Base-by-base conservation (phyloP, 352 stramenopile genomes). In the Pythium volutum region DNA sequence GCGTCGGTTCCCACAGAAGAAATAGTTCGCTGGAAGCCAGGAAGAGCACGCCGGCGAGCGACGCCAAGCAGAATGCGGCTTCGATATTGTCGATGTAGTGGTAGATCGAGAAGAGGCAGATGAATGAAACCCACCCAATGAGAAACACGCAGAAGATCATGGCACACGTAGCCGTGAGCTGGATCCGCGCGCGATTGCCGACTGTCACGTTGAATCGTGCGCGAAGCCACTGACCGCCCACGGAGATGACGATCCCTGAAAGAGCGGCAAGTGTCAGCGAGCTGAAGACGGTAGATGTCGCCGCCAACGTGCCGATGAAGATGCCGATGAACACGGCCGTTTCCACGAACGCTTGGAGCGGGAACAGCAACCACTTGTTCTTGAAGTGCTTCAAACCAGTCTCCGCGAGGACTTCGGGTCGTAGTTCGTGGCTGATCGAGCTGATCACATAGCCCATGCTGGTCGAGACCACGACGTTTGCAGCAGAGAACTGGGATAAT, bases 51-150 rank as follows among this genome's bases (percentile, higher is more conserved):
- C 86, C 86, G 16, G 86, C 77, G 5, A 95, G 70, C 4, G 81
- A 92, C 3, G 86, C 84, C 6, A 95, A 55, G 42, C 80, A 91
- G 59, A 95, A 95, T 5, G 86, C 85, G 4, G 85, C 81, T 67
- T 95, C 86, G 55, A 95, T 88, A 50, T 77, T 91, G 52, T 91
- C 79, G 34, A 92, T 91, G 70, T 92, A 83, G 50, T 87, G 79
- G 58, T 95, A 95, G 50, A 95, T 95, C 50, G 73, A 88, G 22
- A 88, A 70, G 15, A 95, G 59, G 10, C 77, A 87, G 26, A 93
- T 45, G 58, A 89, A 77, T 12, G 81, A 87, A 2, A 75, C 74
- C 49, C 88, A 95, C 5, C 75, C 78, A 58, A 93, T 75, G 31
- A 93, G 66, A 22, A 88, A 79, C 41, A 90, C 56, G 45, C 71